Evolutionary conservation across 148 eudicot species (phyloP), one percentile per base, ranked within the genome.

Genomic region (Talinum fruticosum): DNA sequence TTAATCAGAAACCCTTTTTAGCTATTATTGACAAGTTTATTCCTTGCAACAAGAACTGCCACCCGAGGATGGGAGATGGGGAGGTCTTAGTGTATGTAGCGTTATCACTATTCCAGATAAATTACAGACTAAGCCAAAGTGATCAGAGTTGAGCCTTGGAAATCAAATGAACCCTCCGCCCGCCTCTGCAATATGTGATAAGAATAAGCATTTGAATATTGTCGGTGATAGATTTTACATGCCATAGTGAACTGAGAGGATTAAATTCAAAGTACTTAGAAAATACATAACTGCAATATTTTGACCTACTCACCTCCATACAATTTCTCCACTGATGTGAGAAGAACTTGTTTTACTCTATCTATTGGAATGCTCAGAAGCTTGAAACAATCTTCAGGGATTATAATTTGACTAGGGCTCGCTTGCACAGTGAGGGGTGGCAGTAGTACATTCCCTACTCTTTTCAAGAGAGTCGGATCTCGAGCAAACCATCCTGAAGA

Each of bases 401-500:
- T 73, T 19, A 90, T 83, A 49, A 95, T 61, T 21, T 78, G 81
- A 79, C 78, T 81, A 38, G 93, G 94, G 69, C 29, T 75, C 29
- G 15, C 72, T 30, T 54, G 78, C 23, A n/a, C 76, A 77, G 64
- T 83, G 66, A 81, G 83, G 33, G 79, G 53, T 57, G 86, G 89
- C 51, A 95, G 83, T 74, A 95, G 82, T 71, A 87, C 82, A 64
- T 80, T 82, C 29, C 99, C 99, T 18, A 95, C 88, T 79, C 76
- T 72, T 77, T 86, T 81, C 89, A 93, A 75, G 72, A 88, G 84
- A 7, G 38, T 44, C 6, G 94, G 90, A 87, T 91, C 94, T 88
- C 94, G 82, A 54, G 97, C 93, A 87, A 93, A 95, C 99, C 99
- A 95, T 71, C 99, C 97, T 95, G 92, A 38, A 53, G 73, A 12